Evolutionary conservation across 352 stramenopile species (phyloP).

Genomic region (Pythium pyrilobum): DNA sequence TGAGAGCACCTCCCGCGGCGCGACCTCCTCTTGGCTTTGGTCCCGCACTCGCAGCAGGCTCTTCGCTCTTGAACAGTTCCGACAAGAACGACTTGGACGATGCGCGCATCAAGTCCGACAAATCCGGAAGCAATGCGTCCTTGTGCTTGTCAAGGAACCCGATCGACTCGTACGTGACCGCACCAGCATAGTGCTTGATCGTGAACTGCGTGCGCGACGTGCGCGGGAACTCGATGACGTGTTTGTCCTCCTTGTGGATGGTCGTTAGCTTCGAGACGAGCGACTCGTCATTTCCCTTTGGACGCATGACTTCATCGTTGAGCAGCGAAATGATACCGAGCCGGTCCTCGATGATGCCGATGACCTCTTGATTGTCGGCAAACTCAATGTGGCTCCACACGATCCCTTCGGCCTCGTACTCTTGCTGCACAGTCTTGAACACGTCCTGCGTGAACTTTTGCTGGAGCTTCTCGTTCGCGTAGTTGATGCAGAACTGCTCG

Average conservation of each 20-base stretch:
- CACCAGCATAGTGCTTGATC: slow-evolving; percentile 92
- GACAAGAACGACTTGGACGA: slow-evolving; percentile 60
- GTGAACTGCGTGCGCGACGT: slow-evolving; percentile 85
- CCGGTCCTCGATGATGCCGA: slow-evolving; percentile 83
- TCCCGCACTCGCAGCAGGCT: background rate
- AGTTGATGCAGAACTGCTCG: slow-evolving; percentile 94
- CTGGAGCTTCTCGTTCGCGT: slow-evolving; percentile 91
- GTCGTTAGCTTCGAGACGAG: slow-evolving; percentile 73
- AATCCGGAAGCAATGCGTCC: slow-evolving; percentile 90
- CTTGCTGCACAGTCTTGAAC: slow-evolving; percentile 86
- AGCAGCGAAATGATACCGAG: slow-evolving; percentile 87
- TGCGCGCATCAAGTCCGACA: slow-evolving; percentile 80
- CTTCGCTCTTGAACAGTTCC: slow-evolving; percentile 39
- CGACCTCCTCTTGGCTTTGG: slow-evolving; percentile 26
- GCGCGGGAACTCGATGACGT: slow-evolving; percentile 76
- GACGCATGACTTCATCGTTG: slow-evolving; percentile 86
- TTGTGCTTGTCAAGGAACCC: slow-evolving; percentile 96
- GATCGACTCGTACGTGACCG: slow-evolving; percentile 89
- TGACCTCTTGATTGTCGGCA: slow-evolving; percentile 86
- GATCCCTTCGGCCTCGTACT: slow-evolving; percentile 90
- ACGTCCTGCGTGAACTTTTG: slow-evolving; percentile 91
- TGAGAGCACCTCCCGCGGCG: slow-evolving; percentile 40
- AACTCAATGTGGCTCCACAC: slow-evolving; percentile 93
- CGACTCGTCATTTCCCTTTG: slow-evolving; percentile 81
- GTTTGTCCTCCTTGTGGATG: slow-evolving; percentile 70